Conservation (phyloP, 495 filamentous ascomycete genomes). For the Parathielavia appendiculata region DNA sequence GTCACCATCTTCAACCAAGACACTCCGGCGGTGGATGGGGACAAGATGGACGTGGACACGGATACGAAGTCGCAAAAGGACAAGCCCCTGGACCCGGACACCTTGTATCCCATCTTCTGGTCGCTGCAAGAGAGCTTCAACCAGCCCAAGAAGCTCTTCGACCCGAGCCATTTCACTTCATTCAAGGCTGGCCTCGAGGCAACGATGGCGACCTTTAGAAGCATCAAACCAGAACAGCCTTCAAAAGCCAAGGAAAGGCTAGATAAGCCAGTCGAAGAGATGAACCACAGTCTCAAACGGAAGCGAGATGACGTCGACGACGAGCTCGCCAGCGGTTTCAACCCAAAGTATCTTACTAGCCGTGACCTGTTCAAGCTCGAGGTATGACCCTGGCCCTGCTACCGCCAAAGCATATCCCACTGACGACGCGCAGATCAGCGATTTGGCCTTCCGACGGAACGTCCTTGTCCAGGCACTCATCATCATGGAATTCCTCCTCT, state of each 20-base stretch:
- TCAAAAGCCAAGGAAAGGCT: constrained; percentile 28
- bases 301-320: constrained; percentile 61
- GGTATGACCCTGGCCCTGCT: constrained; percentile 41
- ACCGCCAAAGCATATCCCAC: constrained; percentile 8
- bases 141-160: constrained; percentile 77
- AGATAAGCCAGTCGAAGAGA: constrained; percentile 55
- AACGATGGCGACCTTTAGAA: constrained; percentile 73
- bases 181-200: constrained; percentile 75
- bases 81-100: constrained; percentile 55
- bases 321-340: constrained; percentile 70
- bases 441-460: constrained; percentile 88
- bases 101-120: constrained; percentile 92
- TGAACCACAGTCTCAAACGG: constrained; percentile 60
- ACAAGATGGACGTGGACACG: constrained; percentile 58
- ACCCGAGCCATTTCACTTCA: constrained; percentile 58
- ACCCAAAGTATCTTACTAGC: constrained; percentile 95
- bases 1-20: constrained; percentile 76
- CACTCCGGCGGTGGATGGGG: constrained; percentile 42
- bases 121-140: constrained; percentile 85
- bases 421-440: constrained; percentile 60
- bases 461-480: constrained; percentile 93
- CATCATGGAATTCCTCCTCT: constrained; percentile 85
- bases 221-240: constrained; percentile 63
- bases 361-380: constrained; percentile 93
- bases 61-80: constrained; percentile 26